Evolutionary conservation across 1,284 basidiomycete species (phyloP).

Genomic region (Ustilago sp.): DNA sequence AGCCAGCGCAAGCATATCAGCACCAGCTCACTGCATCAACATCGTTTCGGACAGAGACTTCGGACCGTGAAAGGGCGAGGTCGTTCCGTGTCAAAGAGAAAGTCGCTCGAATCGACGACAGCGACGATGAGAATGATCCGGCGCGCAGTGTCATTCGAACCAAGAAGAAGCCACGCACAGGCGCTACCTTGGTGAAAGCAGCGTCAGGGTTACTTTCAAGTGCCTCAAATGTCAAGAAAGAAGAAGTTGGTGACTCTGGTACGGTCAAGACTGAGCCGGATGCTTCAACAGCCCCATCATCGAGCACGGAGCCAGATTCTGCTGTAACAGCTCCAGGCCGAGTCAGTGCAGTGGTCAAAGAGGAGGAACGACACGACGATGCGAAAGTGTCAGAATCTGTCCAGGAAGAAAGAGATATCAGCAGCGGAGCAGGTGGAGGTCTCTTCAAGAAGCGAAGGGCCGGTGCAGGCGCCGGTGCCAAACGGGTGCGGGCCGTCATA

Average conservation of each 20-base stretch:
- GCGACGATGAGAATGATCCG: slow-evolving; percentile 42
- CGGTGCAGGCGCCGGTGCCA: slow-evolving; percentile 59
- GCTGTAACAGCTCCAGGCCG: background rate
- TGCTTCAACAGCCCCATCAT: background rate
- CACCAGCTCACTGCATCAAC: slow-evolving; percentile 13
- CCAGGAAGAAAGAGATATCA: slow-evolving; percentile 9
- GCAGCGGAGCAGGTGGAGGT: slow-evolving; percentile 19
- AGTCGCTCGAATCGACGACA: slow-evolving; percentile 22
- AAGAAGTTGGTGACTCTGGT: slow-evolving; percentile 3
- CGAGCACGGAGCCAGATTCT: background rate
- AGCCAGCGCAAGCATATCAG: slow-evolving; percentile 67
- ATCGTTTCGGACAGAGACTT: background rate
- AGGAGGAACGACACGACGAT: background rate
- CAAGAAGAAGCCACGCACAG: slow-evolving; percentile 48
- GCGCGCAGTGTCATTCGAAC: slow-evolving; percentile 33
- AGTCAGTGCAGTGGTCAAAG: background rate
- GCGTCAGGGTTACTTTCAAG: background rate
- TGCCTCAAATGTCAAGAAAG: slow-evolving; percentile 16
- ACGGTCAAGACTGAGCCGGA: slow-evolving; percentile 11
- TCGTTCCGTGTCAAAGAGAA: slow-evolving; percentile 57
- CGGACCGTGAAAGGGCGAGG: slow-evolving; percentile 52
- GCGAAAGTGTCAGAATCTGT: background rate
- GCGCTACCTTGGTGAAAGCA: background rate
- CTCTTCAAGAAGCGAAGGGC: slow-evolving; percentile 61
- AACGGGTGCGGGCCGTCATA: slow-evolving; percentile 53